Base-by-base conservation (phyloP, 2,329 filamentous ascomycete genomes). In the Stagonosporopsis vannaccii region DNA sequence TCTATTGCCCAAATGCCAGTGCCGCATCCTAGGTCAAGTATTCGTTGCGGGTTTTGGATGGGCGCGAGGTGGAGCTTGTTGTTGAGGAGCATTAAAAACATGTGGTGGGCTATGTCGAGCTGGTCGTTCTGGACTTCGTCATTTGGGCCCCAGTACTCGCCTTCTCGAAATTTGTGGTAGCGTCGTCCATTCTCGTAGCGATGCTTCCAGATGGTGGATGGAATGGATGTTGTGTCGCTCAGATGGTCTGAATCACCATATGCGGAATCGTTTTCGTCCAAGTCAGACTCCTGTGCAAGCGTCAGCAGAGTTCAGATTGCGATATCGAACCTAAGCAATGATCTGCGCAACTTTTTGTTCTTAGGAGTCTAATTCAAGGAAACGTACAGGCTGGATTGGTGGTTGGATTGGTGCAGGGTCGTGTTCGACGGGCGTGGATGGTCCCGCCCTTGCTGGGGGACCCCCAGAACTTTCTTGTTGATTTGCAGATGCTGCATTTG, bases 111-210 rank as follows among this genome's bases (percentile, higher is more conserved):
- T 33, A 70, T 69, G 57, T 70, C 67, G 25, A 69, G 65, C 37
- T 69, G 67, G 44, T 70, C 66, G 17, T 67, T 68, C 44, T 70
- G 66, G 7, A 62, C 28, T 22, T 73, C 69, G 36, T 73, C 70
- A 42, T 72, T 72, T 11, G 69, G 70, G 4, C 67, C 68, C 61
- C 70, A 68, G 59, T 72, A 72, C 35, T 69, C 68, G 45, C 68
- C 69, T 39, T 72, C 67, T 9, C 67, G 62, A 35, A 66, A 72
- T 36, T 68, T 67, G 55, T 73, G 68, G 56, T 74, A 74, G 4
- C 70, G 62, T 4, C 72, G 71, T 12, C 72, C 72, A 61, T 74
- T 69, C 33, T 70, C 68, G 22, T 66, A 72, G 35, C 70, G 69
- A 44, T 72, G 66, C 25, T 55, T 61, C 60, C 65, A 63, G 45